These are phyloP conservation scores for Fraxinus anomala DNA, from an alignment of 257 asterid genomes.

Conservation along the genomic window DNA sequence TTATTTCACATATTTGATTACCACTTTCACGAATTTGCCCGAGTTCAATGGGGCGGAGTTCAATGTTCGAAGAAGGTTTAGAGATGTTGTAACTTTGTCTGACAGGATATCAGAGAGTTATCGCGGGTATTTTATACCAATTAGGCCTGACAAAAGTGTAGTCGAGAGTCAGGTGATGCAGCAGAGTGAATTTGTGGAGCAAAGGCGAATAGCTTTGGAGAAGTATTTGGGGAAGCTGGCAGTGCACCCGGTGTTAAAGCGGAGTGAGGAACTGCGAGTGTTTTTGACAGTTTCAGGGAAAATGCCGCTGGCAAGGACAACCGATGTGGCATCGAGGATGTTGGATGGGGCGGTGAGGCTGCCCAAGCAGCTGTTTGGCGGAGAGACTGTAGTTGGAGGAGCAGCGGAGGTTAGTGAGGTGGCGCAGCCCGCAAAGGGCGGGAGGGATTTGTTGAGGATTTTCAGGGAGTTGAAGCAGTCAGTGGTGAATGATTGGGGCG, in stretches of 20 bases:
- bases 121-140: conserved; percentile 78
- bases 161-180: conserved; percentile 98
- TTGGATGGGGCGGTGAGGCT: conserved; percentile 64
- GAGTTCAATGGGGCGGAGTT: conserved; percentile 69
- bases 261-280: conserved; percentile 73
- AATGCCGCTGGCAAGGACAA: conserved; percentile 51
- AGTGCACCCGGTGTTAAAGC: conserved; percentile 61
- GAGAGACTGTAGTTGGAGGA: conserved; percentile 37
- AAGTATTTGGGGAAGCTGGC: conserved; percentile 77
- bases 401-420: conserved; percentile 49
- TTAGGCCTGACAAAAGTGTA: conserved; percentile 92
- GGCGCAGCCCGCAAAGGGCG: conserved; percentile 70
- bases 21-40: conserved; percentile 73
- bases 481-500: conserved; percentile 90
- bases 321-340: conserved; percentile 68
- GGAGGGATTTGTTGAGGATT: conserved; percentile 72
- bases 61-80: conserved; percentile 86
- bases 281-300: conserved; percentile 59
- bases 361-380: conserved; percentile 61
- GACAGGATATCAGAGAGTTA: conserved; percentile 72
- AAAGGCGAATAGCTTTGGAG: conserved; percentile 82
- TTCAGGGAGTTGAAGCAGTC: conserved; percentile 91
- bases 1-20: conserved; percentile 69
- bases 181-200: conserved; percentile 80
- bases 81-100: conserved; percentile 74